phyloP scores from a whole-genome alignment of 345 rosid species.

The Populus nigra region DNA sequence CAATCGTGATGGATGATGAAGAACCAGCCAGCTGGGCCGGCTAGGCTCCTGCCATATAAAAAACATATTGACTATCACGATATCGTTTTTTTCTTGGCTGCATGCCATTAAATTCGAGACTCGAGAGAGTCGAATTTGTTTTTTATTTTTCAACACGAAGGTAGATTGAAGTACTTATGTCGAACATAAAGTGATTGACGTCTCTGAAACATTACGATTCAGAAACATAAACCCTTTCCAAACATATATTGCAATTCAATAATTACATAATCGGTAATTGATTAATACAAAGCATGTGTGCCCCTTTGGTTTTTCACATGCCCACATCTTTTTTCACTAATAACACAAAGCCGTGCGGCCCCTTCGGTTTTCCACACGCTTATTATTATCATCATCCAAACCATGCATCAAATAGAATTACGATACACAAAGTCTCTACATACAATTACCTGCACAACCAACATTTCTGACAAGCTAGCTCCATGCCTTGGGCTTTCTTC shows the following conservation, averaged over 20 bases:
- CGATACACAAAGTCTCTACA: not conserved
- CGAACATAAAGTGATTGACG: not conserved
- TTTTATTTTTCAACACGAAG: too few species aligned
- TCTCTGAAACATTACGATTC: not conserved
- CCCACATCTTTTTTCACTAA: not conserved
- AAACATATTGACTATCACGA: too few species aligned
- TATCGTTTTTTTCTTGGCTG: too few species aligned
- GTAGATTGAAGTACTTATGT: too few species aligned
- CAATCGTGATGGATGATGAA: too few species aligned
- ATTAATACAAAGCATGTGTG: conserved; percentile 26
- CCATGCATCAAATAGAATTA: conserved; percentile 2
- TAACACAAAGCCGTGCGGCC: conserved; percentile 26
- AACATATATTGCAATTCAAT: conserved; percentile 5
- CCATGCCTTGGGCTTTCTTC: conserved; percentile 41
- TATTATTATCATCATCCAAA: conserved; percentile 5
- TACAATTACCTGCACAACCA: not conserved
- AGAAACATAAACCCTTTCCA: not conserved
- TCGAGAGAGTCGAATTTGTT: too few species aligned
- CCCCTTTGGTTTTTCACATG: conserved; percentile 39
- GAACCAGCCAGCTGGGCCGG: too few species aligned
- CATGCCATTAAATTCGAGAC: too few species aligned
- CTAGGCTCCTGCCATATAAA: too few species aligned
- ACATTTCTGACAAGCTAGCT: not conserved
- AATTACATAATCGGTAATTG: not conserved
- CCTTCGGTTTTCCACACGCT: conserved; percentile 41